Evolutionary conservation across 345 rosid genomes (phyloP).

Genomic region (Linum lewisii): DNA sequence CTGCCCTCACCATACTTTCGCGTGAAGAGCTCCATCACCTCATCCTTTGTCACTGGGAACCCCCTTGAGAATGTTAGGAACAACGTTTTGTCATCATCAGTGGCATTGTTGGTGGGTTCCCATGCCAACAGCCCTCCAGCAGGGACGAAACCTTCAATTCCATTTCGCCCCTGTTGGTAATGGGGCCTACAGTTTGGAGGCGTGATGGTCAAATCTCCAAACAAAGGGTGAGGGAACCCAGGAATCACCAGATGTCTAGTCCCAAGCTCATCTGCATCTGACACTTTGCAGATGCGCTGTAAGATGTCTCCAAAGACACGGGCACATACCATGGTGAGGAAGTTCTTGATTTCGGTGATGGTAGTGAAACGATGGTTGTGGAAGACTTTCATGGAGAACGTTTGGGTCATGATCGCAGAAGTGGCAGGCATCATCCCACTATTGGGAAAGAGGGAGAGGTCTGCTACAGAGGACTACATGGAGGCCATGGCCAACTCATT

Average conservation of each 20-base stretch:
- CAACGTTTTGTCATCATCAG: conserved; percentile 37
- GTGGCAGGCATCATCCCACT: conserved; percentile 16
- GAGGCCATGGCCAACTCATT: conserved; percentile 21
- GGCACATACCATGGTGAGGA: conserved; percentile 26
- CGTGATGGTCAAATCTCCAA: conserved; percentile 22
- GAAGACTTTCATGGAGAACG: conserved; percentile 20
- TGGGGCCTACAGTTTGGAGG: not conserved
- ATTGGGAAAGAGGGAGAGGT: not conserved
- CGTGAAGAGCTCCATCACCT: conserved; percentile 28
- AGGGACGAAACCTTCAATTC: conserved; percentile 11
- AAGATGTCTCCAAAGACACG: conserved; percentile 31
- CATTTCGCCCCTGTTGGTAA: not conserved
- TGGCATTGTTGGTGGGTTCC: conserved; percentile 12
- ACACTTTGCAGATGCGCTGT: not conserved
- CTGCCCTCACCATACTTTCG: conserved; percentile 15
- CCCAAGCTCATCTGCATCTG: not conserved
- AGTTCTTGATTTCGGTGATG: conserved; percentile 31
- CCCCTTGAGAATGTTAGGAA: conserved; percentile 42
- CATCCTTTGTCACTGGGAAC: conserved; percentile 30
- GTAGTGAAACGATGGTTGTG: conserved; percentile 22
- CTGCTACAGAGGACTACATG: conserved; percentile 10
- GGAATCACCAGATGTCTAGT: conserved; percentile 19
- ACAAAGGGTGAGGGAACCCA: conserved; percentile 35
- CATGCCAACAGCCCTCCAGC: conserved; percentile 30
- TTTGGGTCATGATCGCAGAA: conserved; percentile 17